Conservation (phyloP, 768 basidiomycete species). For the Pleurotus platypus region DNA sequence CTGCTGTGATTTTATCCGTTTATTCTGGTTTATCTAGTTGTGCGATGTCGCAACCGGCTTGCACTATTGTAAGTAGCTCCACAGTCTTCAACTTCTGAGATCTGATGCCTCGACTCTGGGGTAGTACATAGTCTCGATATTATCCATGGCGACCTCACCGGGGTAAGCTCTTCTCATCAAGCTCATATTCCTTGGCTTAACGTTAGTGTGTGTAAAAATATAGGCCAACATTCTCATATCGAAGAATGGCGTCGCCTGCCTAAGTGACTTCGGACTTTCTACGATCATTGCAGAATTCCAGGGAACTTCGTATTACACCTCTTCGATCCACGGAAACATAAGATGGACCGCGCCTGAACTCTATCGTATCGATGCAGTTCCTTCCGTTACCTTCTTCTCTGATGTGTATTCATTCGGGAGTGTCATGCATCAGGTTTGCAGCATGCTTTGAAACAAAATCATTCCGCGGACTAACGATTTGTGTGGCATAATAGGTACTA, state of each 20-base stretch:
- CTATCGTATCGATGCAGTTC: background rate
- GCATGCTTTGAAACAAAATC: background rate
- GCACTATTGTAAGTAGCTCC: constrained; percentile 6
- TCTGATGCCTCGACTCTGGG: background rate
- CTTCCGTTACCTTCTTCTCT: constrained; percentile 6
- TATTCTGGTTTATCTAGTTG: background rate
- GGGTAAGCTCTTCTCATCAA: constrained; percentile 1
- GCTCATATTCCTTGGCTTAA: background rate
- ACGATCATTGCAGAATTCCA: constrained; percentile 10
- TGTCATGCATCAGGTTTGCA: constrained; percentile 8
- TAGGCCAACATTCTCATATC: constrained; percentile 10
- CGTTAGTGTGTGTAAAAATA: background rate
- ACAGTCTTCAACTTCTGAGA: background rate
- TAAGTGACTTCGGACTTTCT: constrained; percentile 12
- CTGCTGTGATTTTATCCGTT: background rate
- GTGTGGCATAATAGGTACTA: constrained; percentile 1
- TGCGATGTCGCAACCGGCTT: constrained; percentile 6
- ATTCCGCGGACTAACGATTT: background rate
- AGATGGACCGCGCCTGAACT: constrained; percentile 10
- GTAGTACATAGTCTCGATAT: constrained; percentile 7
- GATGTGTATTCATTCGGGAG: constrained; percentile 12
- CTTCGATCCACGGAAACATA: constrained; percentile 6
- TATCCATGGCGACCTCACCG: constrained; percentile 11
- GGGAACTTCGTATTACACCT: constrained; percentile 7
- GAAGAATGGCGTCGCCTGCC: constrained; percentile 5